A percentile compares a stretch with the other conserved stretches of the same genome.
Evolutionary conservation across 2,329 filamentous ascomycete genomes (phyloP).

Genomic region (Colletotrichum incanum): DNA sequence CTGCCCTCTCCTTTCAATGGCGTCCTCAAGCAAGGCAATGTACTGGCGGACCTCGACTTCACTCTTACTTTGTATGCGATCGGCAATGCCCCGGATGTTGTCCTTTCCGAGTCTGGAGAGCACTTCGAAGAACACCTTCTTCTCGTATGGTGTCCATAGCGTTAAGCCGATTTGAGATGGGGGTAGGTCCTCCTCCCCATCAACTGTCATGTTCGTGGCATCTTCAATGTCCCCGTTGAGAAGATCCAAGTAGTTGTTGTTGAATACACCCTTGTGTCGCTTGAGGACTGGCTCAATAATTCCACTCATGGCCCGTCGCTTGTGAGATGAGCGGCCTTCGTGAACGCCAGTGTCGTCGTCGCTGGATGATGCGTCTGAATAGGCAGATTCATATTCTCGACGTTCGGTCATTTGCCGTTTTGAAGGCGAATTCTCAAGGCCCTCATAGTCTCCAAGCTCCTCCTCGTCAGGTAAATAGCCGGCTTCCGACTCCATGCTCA

Average conservation of each 20-base stretch:
- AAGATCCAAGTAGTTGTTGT: conserved; percentile 63
- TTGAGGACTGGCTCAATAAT: conserved; percentile 58
- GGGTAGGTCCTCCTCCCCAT: conserved; percentile 52
- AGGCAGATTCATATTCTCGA: not conserved
- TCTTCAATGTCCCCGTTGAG: conserved; percentile 74
- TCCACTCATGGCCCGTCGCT: conserved; percentile 50
- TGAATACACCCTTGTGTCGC: conserved; percentile 60
- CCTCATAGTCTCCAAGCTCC: not conserved
- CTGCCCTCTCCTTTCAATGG: conserved; percentile 58
- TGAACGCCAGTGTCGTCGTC: conserved; percentile 9
- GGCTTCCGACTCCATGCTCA: conserved; percentile 51
- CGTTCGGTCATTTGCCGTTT: conserved; percentile 1
- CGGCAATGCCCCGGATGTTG: conserved; percentile 74
- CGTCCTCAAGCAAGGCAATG: conserved; percentile 72
- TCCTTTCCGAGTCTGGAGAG: conserved; percentile 76
- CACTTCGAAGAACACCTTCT: conserved; percentile 77
- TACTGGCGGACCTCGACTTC: conserved; percentile 82
- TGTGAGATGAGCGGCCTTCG: conserved; percentile 46
- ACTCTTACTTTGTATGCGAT: conserved; percentile 79
- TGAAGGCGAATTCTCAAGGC: not conserved
- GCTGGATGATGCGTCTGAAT: not conserved
- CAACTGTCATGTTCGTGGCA: conserved; percentile 57
- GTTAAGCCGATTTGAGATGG: conserved; percentile 78
- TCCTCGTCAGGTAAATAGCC: conserved; percentile 36
- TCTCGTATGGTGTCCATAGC: conserved; percentile 80